Base-by-base conservation (phyloP, 148 eudicot species). In the Vaccinium macrocarpon region DNA sequence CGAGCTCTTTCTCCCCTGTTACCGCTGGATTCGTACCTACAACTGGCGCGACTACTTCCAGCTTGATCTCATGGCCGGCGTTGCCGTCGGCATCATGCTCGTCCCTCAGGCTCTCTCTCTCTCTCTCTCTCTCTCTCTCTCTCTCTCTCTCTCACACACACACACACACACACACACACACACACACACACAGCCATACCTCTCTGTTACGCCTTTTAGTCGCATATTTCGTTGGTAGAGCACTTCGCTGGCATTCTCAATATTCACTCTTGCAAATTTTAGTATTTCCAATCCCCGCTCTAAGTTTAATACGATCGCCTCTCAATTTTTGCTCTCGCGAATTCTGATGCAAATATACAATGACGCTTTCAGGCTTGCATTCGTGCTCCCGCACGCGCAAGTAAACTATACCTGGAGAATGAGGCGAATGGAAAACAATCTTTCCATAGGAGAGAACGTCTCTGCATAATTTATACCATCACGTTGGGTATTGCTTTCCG, bases 61-160 rank as follows among this genome's bases (percentile, higher is more conserved):
- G 88, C 62, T 81, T 25, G 99, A 97, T 91, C 88, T 95, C 76
- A 89, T 93, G 88, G 92, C 98, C 25, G 99, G 99, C 48, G 55
- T 93, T 68, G 93, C 99, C 75, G 99, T 97, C 83, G 99, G 98
- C 51, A 87, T 97, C 86, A 97, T 97, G 99, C 95, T 97, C 52
- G 98, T 97, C 5, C 99, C 99, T 87, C 99, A 97, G 99, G 99
- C 94, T 23, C n/a, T 21, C 42, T 70, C 16, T 57, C 23, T 72
- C 42, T 71, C 55, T 84, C 51, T 14, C 53, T 53, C 78, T 29
- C 71, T 23, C 29, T 23, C 29, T 62, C 68, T n/a, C 10, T 5
- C 27, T n/a, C n/a, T n/a, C n/a, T n/a, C n/a, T n/a, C n/a, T n/a
- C n/a, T n/a, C n/a, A 0, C 38, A 2, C 38, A 35, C 38, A 35